Percentiles rank a stretch among this genome's conserved stretches.
Evolutionary conservation across 2,329 filamentous ascomycete species (phyloP).

Genomic region (Alternaria sp.): DNA sequence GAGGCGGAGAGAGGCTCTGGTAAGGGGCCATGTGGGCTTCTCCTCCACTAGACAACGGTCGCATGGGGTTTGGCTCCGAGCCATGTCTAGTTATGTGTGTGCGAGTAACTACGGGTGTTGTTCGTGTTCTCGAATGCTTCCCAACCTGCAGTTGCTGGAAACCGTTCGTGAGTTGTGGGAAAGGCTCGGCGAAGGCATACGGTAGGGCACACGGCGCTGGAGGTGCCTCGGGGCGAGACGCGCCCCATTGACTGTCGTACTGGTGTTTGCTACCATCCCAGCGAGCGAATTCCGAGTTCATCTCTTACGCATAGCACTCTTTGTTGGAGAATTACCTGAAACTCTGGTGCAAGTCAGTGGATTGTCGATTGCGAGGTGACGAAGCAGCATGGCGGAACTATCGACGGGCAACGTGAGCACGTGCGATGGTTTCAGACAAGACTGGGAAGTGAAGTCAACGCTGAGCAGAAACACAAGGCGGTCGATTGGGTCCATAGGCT

Average conservation of each 20-base stretch:
- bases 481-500: slow-evolving; percentile 15
- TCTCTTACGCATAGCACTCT: slow-evolving; percentile 50
- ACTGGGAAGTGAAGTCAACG: slow-evolving; percentile 13
- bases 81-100: slow-evolving; percentile 49
- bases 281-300: slow-evolving; percentile 48
- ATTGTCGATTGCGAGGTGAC: slow-evolving; percentile 5
- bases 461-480: slow-evolving; percentile 22
- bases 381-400: slow-evolving; percentile 15
- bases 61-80: slow-evolving; percentile 42
- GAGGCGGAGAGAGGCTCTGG: slow-evolving; percentile 34
- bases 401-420: slow-evolving; percentile 17
- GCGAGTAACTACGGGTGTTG: slow-evolving; percentile 46
- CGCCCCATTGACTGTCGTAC: slow-evolving; percentile 41
- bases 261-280: slow-evolving; percentile 46
- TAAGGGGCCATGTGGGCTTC: slow-evolving; percentile 38
- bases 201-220: slow-evolving; percentile 31
- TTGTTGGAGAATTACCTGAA: slow-evolving; percentile 30
- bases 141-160: slow-evolving; percentile 41
- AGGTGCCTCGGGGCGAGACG: slow-evolving; percentile 34
- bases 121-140: slow-evolving; percentile 41
- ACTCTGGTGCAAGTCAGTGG: slow-evolving; percentile 40
- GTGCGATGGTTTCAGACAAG: slow-evolving; percentile 12
- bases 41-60: slow-evolving; percentile 47
- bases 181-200: slow-evolving; percentile 41
- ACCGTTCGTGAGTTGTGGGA: slow-evolving; percentile 31